Base-by-base conservation (phyloP, 2,329 filamentous ascomycete species). In the Rutstroemia sp. region DNA sequence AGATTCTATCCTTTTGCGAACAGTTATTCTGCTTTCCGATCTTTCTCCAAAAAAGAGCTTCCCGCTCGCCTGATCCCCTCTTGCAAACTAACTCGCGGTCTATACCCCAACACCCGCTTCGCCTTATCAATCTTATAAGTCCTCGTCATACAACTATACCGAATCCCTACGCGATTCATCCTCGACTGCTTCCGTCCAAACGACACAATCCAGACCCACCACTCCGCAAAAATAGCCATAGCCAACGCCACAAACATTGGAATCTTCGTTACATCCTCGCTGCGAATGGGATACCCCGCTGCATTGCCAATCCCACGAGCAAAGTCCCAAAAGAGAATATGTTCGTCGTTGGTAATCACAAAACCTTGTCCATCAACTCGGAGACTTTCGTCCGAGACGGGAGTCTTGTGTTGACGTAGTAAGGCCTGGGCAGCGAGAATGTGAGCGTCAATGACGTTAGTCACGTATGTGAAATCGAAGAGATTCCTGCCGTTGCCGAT, bases 401-500 rank as follows among this genome's bases (percentile, higher is more conserved):
- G 34, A 27, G 14, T 17, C 25, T 41, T 3, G 19, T 64, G 78
- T 68, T 1, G 78, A 71, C 3, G 72, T 2, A 63, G 30, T 1
- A 65, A 30, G 12, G 42, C 75, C 9, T 73, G 69, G 0, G 75
- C 72, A 2, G 75, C 76, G 12, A 80, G 71, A 50, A 80, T 67
- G 60, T 81, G 78, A 0, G 74, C 77, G 61, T 78, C 72, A 2
- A 75, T 75, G 14, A 78, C 72, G 63, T 80, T 80, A 42, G 71
- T 75, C 46, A 78, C 74, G 61, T 47, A 47, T 39, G 76, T 78
- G 59, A 77, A 79, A 65, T 80, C 77, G 68, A 77, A 79, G 2
- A 79, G 68, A 63, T 80, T 80, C 56, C 74, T 71, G 64, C 79
- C 79, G 19, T 70, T 65, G 52, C 77, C 78, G 48, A 80, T 69